Conservation (phyloP, 306 rosid genomes). For the Castanea mollissima region DNA sequence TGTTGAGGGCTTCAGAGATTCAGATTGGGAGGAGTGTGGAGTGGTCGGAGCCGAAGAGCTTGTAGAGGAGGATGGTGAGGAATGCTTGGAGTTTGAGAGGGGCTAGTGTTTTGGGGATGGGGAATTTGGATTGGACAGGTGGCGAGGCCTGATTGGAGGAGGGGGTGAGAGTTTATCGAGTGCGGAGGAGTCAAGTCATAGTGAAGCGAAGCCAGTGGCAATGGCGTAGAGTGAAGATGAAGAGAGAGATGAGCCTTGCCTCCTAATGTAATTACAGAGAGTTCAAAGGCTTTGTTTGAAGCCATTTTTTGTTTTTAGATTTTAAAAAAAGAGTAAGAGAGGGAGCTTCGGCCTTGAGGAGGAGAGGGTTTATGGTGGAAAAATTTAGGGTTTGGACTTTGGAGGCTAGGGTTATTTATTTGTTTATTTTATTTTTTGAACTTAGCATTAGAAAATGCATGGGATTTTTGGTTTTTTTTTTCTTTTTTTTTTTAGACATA, state of each 20-base stretch:
- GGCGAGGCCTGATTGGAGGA: conserved; percentile 12
- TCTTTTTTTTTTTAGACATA: too few relatives aligned
- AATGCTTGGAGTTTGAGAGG: conserved; percentile 46
- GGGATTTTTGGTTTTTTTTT: too few relatives aligned
- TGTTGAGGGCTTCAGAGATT: conserved; percentile 47
- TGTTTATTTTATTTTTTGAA: too few relatives aligned
- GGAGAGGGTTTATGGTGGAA: neutral
- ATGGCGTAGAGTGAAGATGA: conserved; percentile 59
- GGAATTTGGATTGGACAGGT: conserved; percentile 26
- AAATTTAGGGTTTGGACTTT: too few relatives aligned
- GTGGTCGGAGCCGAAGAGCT: conserved; percentile 46
- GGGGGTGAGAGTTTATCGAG: conserved; percentile 44
- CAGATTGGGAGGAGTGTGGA: conserved; percentile 31
- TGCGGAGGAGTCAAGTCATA: conserved; percentile 61
- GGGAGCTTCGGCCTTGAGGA: neutral
- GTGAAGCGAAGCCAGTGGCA: conserved; percentile 42
- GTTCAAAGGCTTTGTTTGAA: conserved; percentile 19
- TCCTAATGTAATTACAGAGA: conserved; percentile 55
- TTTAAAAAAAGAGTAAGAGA: neutral
- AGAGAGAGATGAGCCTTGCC: conserved; percentile 72
- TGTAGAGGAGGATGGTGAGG: conserved; percentile 60
- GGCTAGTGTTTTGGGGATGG: conserved; percentile 40
- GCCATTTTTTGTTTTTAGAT: conserved; percentile 38
- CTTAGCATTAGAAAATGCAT: too few relatives aligned
- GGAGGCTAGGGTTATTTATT: too few relatives aligned